A percentile compares a stretch with the other conserved stretches of the same genome.
Conservation (phyloP, 2,329 filamentous ascomycete species). For the Stagonosporopsis rhizophila region DNA sequence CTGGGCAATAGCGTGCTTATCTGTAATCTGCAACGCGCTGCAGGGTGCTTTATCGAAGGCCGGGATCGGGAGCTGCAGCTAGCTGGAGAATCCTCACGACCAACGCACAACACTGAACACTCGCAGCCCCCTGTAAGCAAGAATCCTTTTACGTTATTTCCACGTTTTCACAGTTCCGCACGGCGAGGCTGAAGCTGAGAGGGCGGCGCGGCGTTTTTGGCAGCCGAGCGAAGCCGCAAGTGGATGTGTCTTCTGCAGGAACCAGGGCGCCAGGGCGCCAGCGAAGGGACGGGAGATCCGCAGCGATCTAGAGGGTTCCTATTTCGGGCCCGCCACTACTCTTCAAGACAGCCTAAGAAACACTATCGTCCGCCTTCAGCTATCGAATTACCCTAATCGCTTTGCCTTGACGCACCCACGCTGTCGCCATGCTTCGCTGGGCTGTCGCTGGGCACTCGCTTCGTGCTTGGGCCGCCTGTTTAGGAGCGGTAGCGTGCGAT, state of each 20-base stretch:
- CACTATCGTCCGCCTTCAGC: slow-evolving; percentile 6
- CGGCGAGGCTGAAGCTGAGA: slow-evolving; percentile 13
- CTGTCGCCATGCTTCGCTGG: slow-evolving; percentile 1
- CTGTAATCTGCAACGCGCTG: background rate
- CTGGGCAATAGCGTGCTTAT: slow-evolving; percentile 17
- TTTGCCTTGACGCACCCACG: background rate
- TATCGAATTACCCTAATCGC: slow-evolving; percentile 8
- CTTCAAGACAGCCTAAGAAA: slow-evolving; percentile 6
- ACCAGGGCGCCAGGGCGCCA: background rate
- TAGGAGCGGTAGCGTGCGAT: slow-evolving; percentile 11
- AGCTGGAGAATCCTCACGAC: too few species aligned
- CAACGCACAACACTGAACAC: background rate
- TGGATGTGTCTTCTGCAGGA: slow-evolving; percentile 6
- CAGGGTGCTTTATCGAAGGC: background rate
- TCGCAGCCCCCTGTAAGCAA: background rate
- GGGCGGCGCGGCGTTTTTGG: slow-evolving; percentile 10
- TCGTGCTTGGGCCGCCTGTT: slow-evolving; percentile 4
- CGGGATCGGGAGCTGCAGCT: background rate
- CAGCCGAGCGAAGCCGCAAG: slow-evolving; percentile 6
- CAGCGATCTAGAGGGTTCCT: slow-evolving; percentile 9
- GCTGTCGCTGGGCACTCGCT: background rate
- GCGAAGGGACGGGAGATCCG: slow-evolving; percentile 4
- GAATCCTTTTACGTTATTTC: background rate
- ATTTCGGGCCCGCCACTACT: slow-evolving; percentile 12
- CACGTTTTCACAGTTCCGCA: background rate